A percentile compares a stretch with the other conserved stretches of the same genome.
These are phyloP conservation scores for Russula foetens DNA, from an alignment of 768 basidiomycete species.

Conservation along the genomic window DNA sequence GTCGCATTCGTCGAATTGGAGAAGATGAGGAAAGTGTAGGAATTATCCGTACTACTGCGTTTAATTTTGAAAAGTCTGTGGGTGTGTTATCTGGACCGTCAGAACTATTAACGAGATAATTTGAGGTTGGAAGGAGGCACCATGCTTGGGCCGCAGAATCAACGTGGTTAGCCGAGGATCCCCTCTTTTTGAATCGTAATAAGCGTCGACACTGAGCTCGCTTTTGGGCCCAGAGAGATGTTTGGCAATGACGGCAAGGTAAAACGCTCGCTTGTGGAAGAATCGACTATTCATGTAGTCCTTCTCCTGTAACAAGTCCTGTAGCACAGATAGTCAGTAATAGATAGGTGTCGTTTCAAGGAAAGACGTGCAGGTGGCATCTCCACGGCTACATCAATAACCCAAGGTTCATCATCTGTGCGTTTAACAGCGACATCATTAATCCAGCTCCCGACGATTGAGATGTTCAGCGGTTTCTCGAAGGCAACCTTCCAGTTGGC, in stretches of 20 bases:
- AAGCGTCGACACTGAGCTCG: slow-evolving; percentile 47
- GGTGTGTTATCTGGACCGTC: slow-evolving; percentile 37
- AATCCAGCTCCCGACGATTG: slow-evolving; percentile 81
- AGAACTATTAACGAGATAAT: not conserved
- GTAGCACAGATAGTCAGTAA: not conserved
- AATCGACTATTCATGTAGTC: slow-evolving; percentile 85
- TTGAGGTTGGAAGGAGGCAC: slow-evolving; percentile 27
- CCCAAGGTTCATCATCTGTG: slow-evolving; percentile 55
- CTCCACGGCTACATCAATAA: slow-evolving; percentile 74
- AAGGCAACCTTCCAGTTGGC: slow-evolving; percentile 87
- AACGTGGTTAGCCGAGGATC: slow-evolving; percentile 63
- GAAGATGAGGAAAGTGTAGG: slow-evolving; percentile 51
- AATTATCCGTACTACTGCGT: slow-evolving; percentile 66
- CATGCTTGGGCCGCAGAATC: slow-evolving; percentile 47
- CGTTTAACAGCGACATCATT: slow-evolving; percentile 67
- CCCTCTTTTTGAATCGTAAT: slow-evolving; percentile 47
- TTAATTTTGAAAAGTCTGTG: slow-evolving; percentile 57
- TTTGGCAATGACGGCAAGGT: slow-evolving; percentile 70
- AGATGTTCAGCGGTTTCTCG: slow-evolving; percentile 66
- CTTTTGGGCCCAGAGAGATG: slow-evolving; percentile 41
- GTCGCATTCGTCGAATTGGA: slow-evolving; percentile 56
- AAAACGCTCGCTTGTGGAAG: slow-evolving; percentile 89
- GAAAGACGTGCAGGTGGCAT: slow-evolving; percentile 62
- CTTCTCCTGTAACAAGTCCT: slow-evolving; percentile 90
- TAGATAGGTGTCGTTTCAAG: not conserved